Evolutionary conservation across 768 basidiomycete genomes (phyloP).

Genomic region (Naganishia randhawae): DNA sequence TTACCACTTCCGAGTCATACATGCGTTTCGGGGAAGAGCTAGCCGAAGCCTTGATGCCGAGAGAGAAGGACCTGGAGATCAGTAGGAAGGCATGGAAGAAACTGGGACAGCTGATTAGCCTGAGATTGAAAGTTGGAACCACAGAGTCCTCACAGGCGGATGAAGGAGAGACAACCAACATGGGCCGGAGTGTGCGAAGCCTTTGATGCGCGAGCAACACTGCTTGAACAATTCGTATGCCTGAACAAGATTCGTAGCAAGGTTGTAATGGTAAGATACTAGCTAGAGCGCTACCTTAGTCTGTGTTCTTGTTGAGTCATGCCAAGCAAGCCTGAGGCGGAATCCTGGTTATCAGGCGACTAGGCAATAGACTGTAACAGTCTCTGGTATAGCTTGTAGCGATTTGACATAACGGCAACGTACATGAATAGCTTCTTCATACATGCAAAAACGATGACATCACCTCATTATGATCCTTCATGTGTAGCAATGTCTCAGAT

Average conservation of each 20-base stretch:
- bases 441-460: background rate
- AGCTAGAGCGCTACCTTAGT: too few species aligned
- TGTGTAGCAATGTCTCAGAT: constrained; percentile 1
- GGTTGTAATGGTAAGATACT: too few species aligned
- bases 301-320: too few species aligned
- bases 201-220: background rate
- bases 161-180: background rate
- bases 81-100: constrained; percentile 16
- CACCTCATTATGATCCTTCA: background rate
- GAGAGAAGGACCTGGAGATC: background rate
- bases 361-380: too few species aligned
- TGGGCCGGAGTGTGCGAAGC: constrained; percentile 10
- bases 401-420: too few species aligned
- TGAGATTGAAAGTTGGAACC: background rate
- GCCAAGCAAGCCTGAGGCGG: too few species aligned
- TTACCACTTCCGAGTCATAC: background rate
- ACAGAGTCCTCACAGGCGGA: background rate
- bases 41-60: background rate
- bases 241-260: too few species aligned
- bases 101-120: constrained; percentile 16
- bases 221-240: background rate
- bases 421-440: too few species aligned
- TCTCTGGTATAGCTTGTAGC: too few species aligned
- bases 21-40: background rate
- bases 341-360: too few species aligned